Base-by-base conservation (phyloP, 805 yeast genomes). In the Suhomyces prunicola region DNA sequence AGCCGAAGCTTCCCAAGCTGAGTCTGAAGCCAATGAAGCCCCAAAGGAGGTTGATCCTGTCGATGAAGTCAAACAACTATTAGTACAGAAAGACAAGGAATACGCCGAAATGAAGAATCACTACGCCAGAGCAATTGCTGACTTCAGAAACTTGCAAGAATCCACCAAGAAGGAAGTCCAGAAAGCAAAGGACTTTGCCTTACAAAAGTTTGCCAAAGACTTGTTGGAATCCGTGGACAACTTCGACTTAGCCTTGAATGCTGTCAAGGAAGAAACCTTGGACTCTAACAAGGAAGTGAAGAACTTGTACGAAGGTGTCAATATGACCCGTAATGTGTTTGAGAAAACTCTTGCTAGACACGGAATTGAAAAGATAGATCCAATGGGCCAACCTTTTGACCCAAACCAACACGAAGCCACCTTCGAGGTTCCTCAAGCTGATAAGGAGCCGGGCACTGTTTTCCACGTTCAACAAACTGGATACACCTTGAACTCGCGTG, bases 361-460 rank as follows among this genome's bases (percentile, higher is more conserved):
- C 71, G 97, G 97, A 41, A 77, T 91, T 58, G 79, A 72, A 58
- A 90, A 89, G 74, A 78, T 90, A 56, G 86, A 90, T 64, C 97
- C 97, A 48, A 54, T 88, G 36, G 96, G 93, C 57, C 90, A 90
- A 72, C 78, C 74, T 59, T 91, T 92, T 63, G 96, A 91, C 70
- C 97, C 97, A 57, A 90, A 92, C 73, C 79, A 78, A 62, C 97
- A 91, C 70, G 97, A 91, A 74, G 97, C 97, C 50, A 84, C 93
- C 31, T 92, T 91, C 72, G 94, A 91, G 76, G 74, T 88, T 51
- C 87, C 93, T 33, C 89, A 87, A 65, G 89, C 92, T 47, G 94
- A 83, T 61, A 89, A 90, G 72, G 93, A 88, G 72, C 89, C 97
- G 15, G 97, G 97, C 55, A 87, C 97, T 26, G 90, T 91, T 54